Evolutionary conservation across 208 protist species (phyloP).

Genomic region (Trichomonas gallinae): DNA sequence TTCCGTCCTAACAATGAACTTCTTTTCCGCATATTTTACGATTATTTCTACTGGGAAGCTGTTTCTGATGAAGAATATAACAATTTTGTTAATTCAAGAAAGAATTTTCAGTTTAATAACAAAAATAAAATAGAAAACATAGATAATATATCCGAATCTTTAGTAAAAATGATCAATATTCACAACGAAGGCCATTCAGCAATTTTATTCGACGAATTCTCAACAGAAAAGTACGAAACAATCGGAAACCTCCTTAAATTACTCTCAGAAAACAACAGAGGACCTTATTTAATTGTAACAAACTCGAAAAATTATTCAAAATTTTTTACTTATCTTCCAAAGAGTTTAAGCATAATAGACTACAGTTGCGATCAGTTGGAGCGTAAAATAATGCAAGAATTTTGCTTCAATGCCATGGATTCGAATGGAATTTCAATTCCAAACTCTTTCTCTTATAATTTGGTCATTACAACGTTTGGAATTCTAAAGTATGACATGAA

Average conservation of each 20-base stretch:
- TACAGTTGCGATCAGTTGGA: background rate
- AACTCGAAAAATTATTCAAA: background rate
- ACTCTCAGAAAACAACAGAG: background rate
- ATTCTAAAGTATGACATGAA: background rate
- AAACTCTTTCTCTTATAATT: background rate
- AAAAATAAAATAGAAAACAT: background rate
- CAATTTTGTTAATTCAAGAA: background rate
- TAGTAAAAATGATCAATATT: background rate
- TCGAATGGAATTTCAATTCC: background rate
- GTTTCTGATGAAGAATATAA: background rate
- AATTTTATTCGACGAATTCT: background rate
- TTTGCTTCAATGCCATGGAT: background rate
- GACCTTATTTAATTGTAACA: background rate
- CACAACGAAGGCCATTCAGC: background rate
- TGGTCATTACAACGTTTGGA: background rate
- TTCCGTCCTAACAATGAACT: background rate
- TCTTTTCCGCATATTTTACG: background rate
- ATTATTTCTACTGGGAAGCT: background rate
- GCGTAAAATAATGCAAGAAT: background rate
- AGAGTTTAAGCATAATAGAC: background rate
- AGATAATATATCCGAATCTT: background rate
- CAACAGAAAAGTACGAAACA: background rate
- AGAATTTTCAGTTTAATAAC: background rate
- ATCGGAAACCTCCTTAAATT: background rate
- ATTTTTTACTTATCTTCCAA: background rate